Base-by-base conservation (phyloP, 1,284 basidiomycete genomes). In the Apiotrichum sp. region DNA sequence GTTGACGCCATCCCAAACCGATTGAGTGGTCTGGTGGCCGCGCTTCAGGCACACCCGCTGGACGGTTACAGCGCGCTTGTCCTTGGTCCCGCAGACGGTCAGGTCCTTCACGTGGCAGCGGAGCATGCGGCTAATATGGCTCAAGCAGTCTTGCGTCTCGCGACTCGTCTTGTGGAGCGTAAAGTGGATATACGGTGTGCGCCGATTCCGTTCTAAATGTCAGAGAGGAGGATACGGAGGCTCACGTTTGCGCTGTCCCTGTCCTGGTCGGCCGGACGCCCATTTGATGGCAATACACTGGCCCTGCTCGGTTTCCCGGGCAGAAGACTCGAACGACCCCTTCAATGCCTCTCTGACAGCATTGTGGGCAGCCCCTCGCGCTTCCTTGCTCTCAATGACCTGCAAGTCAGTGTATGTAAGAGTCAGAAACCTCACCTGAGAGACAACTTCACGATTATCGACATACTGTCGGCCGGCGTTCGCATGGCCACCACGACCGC, bases 141-240 rank as follows among this genome's bases (percentile, higher is more conserved):
- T 80, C 29, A 98, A 83, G 1, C 91, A 92, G 68, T 98, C 96
- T 72, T 97, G 93, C 3, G 92, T 95, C 70, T 99, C 96, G 46
- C 96, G 85, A 68, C 98, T 99, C 14, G 93, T 91, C 77, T 99
- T 99, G 72, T 97, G 95, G 41, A 99, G 78, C 0, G 91, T 92
- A 74, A 98, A 97, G 70, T 98, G 93, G 58, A 98, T 93, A 73
- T 90, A 99, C 0, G 87, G 87, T 0, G 79, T 79, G 1, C 76
- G 65, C 14, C 42, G 53, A 41, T n/a, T 16, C 48, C 47, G 32
- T 29, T 1, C 22, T 22, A 22, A 22, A 22, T 22, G 22, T 22
- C 22, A 22, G 22, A 22, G 22, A 22, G 22, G 22, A 22, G 22
- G 22, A 22, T 22, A 22, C 22, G 22, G 22, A 22, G 16, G 53